Conservation (phyloP, 2,329 filamentous ascomycete genomes). For the Ustulina deusta region DNA sequence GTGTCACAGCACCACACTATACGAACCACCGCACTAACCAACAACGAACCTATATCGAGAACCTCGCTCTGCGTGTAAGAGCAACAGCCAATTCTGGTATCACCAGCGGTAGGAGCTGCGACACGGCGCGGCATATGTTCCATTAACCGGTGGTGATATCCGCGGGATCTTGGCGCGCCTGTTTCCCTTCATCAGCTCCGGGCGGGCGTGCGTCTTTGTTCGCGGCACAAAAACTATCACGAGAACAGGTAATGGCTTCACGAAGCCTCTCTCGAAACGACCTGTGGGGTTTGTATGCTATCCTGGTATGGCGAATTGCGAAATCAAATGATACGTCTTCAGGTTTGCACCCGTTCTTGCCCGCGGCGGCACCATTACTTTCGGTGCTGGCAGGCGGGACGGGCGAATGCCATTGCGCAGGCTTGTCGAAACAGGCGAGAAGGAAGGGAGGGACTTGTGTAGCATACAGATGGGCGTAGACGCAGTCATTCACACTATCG, state of each 20-base stretch:
- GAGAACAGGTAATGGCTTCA: neutral
- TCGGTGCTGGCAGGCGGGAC: neutral
- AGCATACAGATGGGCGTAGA: slow-evolving; percentile 15
- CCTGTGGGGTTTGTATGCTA: neutral
- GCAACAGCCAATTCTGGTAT: neutral
- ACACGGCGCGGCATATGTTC: neutral
- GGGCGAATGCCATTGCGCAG: neutral
- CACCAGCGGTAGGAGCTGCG: neutral
- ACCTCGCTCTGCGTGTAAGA: neutral
- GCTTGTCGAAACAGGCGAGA: neutral
- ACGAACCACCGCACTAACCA: neutral
- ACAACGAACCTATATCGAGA: neutral
- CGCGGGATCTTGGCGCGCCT: neutral
- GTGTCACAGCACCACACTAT: neutral
- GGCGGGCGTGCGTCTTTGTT: no score
- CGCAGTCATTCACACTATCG: slow-evolving; percentile 4
- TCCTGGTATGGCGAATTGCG: slow-evolving; percentile 3
- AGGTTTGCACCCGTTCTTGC: neutral
- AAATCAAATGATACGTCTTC: neutral
- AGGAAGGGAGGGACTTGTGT: slow-evolving; percentile 6
- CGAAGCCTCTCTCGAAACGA: slow-evolving; percentile 12
- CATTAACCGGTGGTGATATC: neutral
- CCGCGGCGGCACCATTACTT: neutral
- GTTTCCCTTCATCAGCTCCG: neutral
- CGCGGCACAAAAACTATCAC: neutral